Evolutionary conservation across 2,329 filamentous ascomycete genomes (phyloP), one percentile per base, ranked within the genome.

Genomic region (Claviceps maximensis): DNA sequence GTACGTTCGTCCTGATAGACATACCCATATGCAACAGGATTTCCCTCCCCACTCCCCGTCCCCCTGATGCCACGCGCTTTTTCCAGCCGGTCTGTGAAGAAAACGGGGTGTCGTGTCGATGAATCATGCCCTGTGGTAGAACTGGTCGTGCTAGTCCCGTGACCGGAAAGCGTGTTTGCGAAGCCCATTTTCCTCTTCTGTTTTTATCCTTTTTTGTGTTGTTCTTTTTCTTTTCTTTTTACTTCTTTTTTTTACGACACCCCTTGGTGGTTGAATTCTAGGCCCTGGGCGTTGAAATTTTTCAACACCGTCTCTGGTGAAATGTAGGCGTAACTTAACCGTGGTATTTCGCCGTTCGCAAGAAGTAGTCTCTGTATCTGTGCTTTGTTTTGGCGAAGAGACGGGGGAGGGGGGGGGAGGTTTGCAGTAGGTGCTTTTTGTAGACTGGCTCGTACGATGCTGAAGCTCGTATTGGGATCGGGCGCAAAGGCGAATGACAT

Each of bases 41-140:
- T 80, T 10, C 58, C 61, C 7, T 15, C 52, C 25, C 13, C 52
- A 7, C 36, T 49, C 9, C 10, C 13, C 60, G 7, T 56, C 52
- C 25, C 60, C 61, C 54, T 58, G 54, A 54, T 59, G 23, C 74
- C 70, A 5, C 80, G 76, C 2, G 77, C 73, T 59, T 75, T 78
- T 54, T 76, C 77, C 50, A 87, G 68, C 50, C 74, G 74, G 31
- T 79, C 72, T 0, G 84, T 86, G 69, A 89, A 89, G 69, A 90
- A 90, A 1, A 88, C 86, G 0, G 86, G 86, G 58, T 90, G 86
- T 27, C 79, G 71, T 41, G 73, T 74, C 1, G 85, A 79, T 10
- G 79, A 71, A 63, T 85, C 75, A 62, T 76, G 12, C 13, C 77
- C 21, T 51, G 54, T n/a, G n/a, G n/a, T n/a, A n/a, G n/a, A n/a